Evolutionary conservation across 1,284 basidiomycete species (phyloP), one percentile per base, ranked within the genome.

Genomic region (Leccinum fallax): DNA sequence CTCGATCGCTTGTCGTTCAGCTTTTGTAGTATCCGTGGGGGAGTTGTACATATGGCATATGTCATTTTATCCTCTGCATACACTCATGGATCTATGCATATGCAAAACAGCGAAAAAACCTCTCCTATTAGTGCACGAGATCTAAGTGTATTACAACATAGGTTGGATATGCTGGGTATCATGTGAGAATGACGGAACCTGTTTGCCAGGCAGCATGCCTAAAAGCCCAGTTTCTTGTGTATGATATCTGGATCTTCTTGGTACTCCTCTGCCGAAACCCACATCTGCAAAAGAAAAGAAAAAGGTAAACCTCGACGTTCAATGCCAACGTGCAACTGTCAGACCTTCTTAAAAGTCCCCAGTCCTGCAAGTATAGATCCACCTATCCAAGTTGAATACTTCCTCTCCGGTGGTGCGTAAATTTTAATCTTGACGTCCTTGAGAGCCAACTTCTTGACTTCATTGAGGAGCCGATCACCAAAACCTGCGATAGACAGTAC

Each of bases 301-400:
- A 15, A 51, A 24, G 51, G 48, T 65, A 61, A 67, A 59, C 30
- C 60, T 32, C 48, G n/a, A 28, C 46, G 48, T 26, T 55, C 55
- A 56, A 59, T 43, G 61, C 9, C 26, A 54, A 32, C n/a, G 57
- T 19, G 36, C 51, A 34, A 61, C n/a, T 28, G 40, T 40, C 70
- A 57, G 66, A 93, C 96, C 90, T 97, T 97, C 80, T 96, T 98
- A 82, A 99, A 99, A 21, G 97, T 98, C 69, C 89, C 96, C 63
- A 99, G 79, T 46, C 97, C 96, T 53, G 97, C 97, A 59, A 98
- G 79, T 73, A 97, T 97, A 61, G 93, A 95, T 5, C 97, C 97
- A 58, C 97, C 97, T 70, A 99, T 99, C 97, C 97, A 99, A 26
- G 97, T 99, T 19, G 95, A 96, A 78, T 99, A 99, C 80, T 99